Base-by-base conservation (phyloP, 441 rosid genomes). In the Iberis amara region DNA sequence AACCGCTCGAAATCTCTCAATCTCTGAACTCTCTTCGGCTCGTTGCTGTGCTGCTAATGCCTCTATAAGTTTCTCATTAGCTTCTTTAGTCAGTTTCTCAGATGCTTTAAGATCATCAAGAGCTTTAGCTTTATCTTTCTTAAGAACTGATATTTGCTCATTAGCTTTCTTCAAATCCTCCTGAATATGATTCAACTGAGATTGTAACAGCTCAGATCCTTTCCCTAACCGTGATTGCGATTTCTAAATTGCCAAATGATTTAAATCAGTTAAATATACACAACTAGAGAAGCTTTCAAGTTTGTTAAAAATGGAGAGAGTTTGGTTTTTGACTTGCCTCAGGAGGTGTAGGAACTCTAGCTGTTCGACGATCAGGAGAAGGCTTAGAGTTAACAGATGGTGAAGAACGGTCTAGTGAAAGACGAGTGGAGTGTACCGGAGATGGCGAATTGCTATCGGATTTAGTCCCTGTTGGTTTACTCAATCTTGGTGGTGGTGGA, bases 121-220 rank as follows among this genome's bases (percentile, higher is more conserved):
- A 8, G 91, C 85, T 55, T 72, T 72, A 18, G 64, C 75, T 73
- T 86, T 90, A 62, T 84, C 97, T 65, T 78, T 81, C 78, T 81
- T 85, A 42, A 82, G 73, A 64, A 65, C 55, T 45, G 69, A 68
- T 54, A 84, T 65, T 53, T 78, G 79, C 70, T 86, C 88, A 62
- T 81, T 86, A 1, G 96, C 80, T 65, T 77, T 82, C 79, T 68
- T 86, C 37, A 86, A 66, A 73, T 90, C 96, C 47, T 86, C 89
- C 67, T 82, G 89, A 11, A 73, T 68, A 37, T 48, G 69, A 68
- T 51, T 76, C 80, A 84, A 56, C 8, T 84, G 96, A 41, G 77
- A 65, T 55, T 79, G 89, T 37, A 79, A 59, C 21, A 18, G 21
- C 59, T 84, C 97, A 4, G 77, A 74, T 71, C 70, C 88, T 26